A percentile compares a stretch with the other conserved stretches of the same genome.
These are phyloP conservation scores for Leccinum aurantiacum DNA, from an alignment of 768 basidiomycete species.

Conservation along the genomic window DNA sequence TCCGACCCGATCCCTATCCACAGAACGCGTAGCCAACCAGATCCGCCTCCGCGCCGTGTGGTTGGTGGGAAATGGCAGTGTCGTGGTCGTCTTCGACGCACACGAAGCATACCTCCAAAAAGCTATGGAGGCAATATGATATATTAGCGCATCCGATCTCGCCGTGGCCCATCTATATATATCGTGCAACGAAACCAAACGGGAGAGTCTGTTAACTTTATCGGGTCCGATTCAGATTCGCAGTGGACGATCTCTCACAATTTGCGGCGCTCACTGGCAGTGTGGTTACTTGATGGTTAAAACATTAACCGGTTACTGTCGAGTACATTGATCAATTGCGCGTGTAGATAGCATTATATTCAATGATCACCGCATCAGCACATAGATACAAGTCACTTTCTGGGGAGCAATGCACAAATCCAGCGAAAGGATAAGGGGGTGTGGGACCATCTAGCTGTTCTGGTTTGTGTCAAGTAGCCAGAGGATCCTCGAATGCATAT, in stretches of 20 bases:
- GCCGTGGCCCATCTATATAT: background rate
- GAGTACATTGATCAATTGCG: background rate
- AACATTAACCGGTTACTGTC: too few species aligned
- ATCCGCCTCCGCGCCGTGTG: background rate
- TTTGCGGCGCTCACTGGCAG: background rate
- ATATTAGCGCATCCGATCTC: background rate
- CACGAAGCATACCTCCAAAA: background rate
- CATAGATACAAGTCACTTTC: background rate
- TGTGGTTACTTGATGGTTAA: background rate
- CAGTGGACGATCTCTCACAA: background rate
- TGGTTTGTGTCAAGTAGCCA: background rate
- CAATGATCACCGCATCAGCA: too few species aligned
- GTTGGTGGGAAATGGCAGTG: background rate
- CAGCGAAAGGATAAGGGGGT: background rate
- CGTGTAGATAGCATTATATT: background rate
- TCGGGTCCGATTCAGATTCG: background rate
- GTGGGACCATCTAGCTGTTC: background rate
- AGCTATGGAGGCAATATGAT: background rate
- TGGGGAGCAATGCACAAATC: background rate
- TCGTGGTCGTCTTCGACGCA: background rate
- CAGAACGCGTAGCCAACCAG: background rate
- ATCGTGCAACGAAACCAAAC: background rate
- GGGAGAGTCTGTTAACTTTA: background rate
- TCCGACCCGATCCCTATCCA: background rate
- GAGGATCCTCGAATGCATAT: too few species aligned